These are phyloP conservation scores for Paramecium biaurelia DNA, from an alignment of 73 alveolate genomes.

Conservation along the genomic window DNA sequence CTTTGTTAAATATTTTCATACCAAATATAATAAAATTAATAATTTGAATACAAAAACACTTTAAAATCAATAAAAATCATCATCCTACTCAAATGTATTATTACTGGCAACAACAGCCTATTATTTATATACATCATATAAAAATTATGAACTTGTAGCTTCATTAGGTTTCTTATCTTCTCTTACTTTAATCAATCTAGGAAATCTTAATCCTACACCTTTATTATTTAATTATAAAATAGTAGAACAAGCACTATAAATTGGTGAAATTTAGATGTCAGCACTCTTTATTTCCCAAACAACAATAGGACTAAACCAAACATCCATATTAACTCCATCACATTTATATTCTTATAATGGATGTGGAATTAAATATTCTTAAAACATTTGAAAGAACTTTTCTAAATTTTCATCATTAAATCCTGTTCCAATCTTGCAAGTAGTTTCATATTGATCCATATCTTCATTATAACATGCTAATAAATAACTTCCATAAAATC, in stretches of 20 bases:
- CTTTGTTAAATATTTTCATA: background rate
- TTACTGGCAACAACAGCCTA: constrained; percentile 74
- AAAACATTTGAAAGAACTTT: constrained; percentile 59
- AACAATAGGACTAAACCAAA: constrained; percentile 87
- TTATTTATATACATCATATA: constrained; percentile 89
- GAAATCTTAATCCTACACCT: constrained; percentile 99
- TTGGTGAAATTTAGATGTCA: constrained; percentile 96
- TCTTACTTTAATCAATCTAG: constrained; percentile 96
- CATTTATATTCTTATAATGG: constrained; percentile 64
- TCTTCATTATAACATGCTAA: constrained; percentile 98
- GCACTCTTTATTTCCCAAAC: constrained; percentile 99
- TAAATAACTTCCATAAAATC: constrained; percentile 98
- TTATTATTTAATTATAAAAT: constrained; percentile 85
- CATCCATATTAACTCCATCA: constrained; percentile 89
- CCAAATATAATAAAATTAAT: background rate
- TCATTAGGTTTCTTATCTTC: constrained; percentile 97
- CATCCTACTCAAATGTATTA: constrained; percentile 11
- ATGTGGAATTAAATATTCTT: constrained; percentile 17
- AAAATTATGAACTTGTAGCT: constrained; percentile 95
- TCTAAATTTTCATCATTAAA: constrained; percentile 86
- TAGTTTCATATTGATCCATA: constrained; percentile 93
- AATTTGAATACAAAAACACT: background rate
- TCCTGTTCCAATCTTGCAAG: constrained; percentile 97
- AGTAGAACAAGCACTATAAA: constrained; percentile 94
- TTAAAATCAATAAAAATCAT: constrained; percentile 12